Evolutionary conservation across 1,139 yeast genomes (phyloP).

Genomic region (Suhomyces bribrorum): DNA sequence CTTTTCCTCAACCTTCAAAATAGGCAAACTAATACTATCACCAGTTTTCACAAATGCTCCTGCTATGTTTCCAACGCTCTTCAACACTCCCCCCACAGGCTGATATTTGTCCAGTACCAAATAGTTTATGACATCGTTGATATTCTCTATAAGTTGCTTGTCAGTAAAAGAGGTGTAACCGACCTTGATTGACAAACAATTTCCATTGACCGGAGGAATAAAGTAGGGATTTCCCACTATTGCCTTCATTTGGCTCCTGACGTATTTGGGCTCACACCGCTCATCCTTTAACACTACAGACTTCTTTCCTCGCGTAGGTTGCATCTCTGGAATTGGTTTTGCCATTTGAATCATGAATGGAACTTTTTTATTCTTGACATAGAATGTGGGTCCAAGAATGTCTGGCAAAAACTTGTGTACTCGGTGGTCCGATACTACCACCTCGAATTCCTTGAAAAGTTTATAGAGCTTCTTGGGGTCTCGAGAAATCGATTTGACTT

Average conservation of each 20-base stretch:
- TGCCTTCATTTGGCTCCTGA: constrained; percentile 59
- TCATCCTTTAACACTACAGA: constrained; percentile 50
- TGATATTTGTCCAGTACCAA: constrained; percentile 46
- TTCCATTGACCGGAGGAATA: constrained; percentile 60
- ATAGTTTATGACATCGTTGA: constrained; percentile 55
- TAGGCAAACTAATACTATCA: constrained; percentile 61
- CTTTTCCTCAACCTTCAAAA: constrained; percentile 22
- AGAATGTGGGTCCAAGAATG: constrained; percentile 58
- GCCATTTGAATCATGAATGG: constrained; percentile 72
- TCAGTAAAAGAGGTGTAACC: constrained; percentile 52
- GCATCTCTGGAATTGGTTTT: constrained; percentile 45
- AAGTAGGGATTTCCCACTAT: constrained; percentile 62
- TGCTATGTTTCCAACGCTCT: constrained; percentile 41
- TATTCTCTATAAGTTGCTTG: constrained; percentile 50
- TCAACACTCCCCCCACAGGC: constrained; percentile 63
- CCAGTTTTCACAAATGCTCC: constrained; percentile 62
- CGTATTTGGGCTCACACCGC: constrained; percentile 60
- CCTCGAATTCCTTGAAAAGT: constrained; percentile 59
- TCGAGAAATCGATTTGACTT: constrained; percentile 47
- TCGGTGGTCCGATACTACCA: constrained; percentile 66
- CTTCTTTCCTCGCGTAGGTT: constrained; percentile 30
- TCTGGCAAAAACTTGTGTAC: constrained; percentile 59
- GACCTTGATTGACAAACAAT: constrained; percentile 49
- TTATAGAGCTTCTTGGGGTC: constrained; percentile 47
- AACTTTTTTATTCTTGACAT: constrained; percentile 56